A percentile compares a stretch with the other conserved stretches of the same genome.
These are phyloP conservation scores for Phanerodontia chrysosporium DNA, from an alignment of 768 basidiomycete genomes.

Conservation along the genomic window DNA sequence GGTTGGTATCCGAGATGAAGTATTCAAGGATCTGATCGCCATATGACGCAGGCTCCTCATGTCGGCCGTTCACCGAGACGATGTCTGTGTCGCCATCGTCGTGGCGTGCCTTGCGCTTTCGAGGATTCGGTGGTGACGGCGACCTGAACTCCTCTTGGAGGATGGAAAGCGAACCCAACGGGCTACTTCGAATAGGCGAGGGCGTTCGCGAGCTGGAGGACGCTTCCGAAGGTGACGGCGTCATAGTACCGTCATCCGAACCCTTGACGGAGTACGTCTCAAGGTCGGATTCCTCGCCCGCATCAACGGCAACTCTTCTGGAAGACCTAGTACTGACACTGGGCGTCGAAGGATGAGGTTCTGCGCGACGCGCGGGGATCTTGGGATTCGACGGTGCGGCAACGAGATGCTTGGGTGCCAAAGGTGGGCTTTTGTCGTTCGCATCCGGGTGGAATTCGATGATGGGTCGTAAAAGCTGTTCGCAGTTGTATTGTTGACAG, in stretches of 20 bases:
- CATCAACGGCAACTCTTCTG: slow-evolving; percentile 45
- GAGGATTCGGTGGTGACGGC: slow-evolving; percentile 31
- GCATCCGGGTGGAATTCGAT: slow-evolving; percentile 90
- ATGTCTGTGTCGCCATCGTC: slow-evolving; percentile 41
- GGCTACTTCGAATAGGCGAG: slow-evolving; percentile 73
- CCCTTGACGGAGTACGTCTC: slow-evolving; percentile 64
- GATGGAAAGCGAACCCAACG: slow-evolving; percentile 40
- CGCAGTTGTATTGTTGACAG: slow-evolving; percentile 92
- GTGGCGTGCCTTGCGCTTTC: slow-evolving; percentile 46
- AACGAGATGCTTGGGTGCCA: slow-evolving; percentile 94
- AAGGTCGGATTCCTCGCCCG: slow-evolving; percentile 51
- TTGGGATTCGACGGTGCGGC: slow-evolving; percentile 48
- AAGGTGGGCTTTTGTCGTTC: slow-evolving; percentile 72
- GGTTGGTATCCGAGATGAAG: slow-evolving; percentile 95
- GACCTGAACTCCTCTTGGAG: slow-evolving; percentile 35
- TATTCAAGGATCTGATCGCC: slow-evolving; percentile 97
- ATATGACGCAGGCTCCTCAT: slow-evolving; percentile 62
- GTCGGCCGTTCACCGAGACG: slow-evolving; percentile 41
- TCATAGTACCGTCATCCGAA: slow-evolving; percentile 88
- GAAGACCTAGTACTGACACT: slow-evolving; percentile 56
- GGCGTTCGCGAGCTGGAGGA: slow-evolving; percentile 91
- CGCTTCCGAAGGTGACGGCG: slow-evolving; percentile 80
- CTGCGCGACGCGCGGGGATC: slow-evolving; percentile 42
- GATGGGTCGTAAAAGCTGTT: slow-evolving; percentile 80
- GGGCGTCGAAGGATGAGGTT: slow-evolving; percentile 20